Evolutionary conservation across 2,329 filamentous ascomycete species (phyloP), one percentile per base, ranked within the genome.

Genomic region (Exophiala spinifera): DNA sequence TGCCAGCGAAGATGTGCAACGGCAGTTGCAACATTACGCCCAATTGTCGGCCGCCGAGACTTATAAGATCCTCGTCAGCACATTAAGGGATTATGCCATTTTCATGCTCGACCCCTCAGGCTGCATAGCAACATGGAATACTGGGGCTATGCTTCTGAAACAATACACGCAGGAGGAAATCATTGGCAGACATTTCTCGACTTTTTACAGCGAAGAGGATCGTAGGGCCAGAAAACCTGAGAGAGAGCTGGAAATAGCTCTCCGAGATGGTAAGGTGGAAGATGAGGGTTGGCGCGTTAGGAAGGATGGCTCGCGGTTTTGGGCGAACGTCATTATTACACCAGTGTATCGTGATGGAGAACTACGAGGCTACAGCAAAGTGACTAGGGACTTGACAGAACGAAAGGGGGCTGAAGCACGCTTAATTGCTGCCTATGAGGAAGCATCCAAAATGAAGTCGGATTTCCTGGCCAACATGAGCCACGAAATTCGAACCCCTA

Each of bases 391-490:
- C 59, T 62, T 83, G 15, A 60, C 57, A 6, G 57, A 60, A 37
- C 43, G 57, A 33, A 60, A 79, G 52, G 76, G 76, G 40, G 75
- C 77, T 11, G 81, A 84, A 63, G 68, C 74, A n/a, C 76, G 76
- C 2, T 67, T 83, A 15, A 79, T 83, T 40, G 68, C 76, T 10
- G 81, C 80, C 1, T 83, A 80, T 59, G 81, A 85, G 62, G 81
- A 85, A 66, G 78, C 81, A n/a, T 78, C 80, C n/a, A 79, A 79
- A 60, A 67, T 85, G 54, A 85, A 85, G 65, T 80, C 76, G 3
- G 80, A 83, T 25, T 85, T 85, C 58, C 66, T 84, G 21, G 80
- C 80, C 48, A 83, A 85, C 63, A 85, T 85, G 78, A 80, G 76
- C 46, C 83, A 86, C 62, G 82, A 85, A 65, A 82, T 85, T 51